Evolutionary conservation across 495 filamentous ascomycete species (phyloP).

Genomic region (Acidomyces sp.): DNA sequence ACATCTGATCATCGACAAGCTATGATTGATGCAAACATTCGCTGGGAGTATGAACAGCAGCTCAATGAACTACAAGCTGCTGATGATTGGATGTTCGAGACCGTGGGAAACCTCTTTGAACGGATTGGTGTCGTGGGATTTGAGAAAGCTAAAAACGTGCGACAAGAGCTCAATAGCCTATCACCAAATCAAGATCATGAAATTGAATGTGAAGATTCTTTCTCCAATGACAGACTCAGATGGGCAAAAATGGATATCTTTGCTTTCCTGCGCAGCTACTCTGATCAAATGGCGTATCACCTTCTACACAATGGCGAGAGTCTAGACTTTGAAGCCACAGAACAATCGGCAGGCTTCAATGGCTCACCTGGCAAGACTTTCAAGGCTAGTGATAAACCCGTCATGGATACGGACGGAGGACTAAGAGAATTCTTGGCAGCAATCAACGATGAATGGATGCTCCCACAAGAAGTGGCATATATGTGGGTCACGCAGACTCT

Average conservation of each 20-base stretch:
- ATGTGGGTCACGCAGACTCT: constrained; percentile 23
- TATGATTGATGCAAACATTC: constrained; percentile 23
- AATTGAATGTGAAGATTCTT: background rate
- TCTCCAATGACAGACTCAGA: background rate
- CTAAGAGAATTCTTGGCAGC: constrained; percentile 16
- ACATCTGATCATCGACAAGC: constrained; percentile 15
- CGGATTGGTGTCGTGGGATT: constrained; percentile 46
- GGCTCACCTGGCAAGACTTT: background rate
- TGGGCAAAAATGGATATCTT: constrained; percentile 6
- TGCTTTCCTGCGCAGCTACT: constrained; percentile 9
- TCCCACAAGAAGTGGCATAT: constrained; percentile 24
- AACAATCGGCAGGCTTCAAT: background rate
- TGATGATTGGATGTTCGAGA: constrained; percentile 65
- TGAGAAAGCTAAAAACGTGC: constrained; percentile 6
- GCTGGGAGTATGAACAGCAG: constrained; percentile 56
- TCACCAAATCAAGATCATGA: background rate
- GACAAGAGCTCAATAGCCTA: constrained; percentile 7
- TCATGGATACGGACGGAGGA: constrained; percentile 11
- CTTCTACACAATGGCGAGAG: constrained; percentile 7
- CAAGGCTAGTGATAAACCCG: background rate
- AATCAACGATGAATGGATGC: constrained; percentile 25
- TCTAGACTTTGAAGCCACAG: background rate
- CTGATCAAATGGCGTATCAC: constrained; percentile 6
- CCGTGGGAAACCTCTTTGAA: constrained; percentile 49
- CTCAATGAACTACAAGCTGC: constrained; percentile 53